A percentile compares a stretch with the other conserved stretches of the same genome.
Conservation (phyloP, 257 asterid species). For the Parsonsia alboflavescens region DNA sequence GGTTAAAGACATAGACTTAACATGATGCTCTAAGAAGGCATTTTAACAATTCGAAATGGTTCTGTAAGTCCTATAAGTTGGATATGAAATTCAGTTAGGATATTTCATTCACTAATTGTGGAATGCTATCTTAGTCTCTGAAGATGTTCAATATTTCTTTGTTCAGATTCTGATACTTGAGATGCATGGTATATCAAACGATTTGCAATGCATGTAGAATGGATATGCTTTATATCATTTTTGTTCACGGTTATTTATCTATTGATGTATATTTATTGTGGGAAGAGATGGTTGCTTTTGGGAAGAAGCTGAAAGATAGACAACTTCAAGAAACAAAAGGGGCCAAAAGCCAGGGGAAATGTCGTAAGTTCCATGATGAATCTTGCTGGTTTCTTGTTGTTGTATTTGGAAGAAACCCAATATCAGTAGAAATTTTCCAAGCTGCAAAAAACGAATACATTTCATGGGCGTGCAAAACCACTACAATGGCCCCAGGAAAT, state of each 20-base stretch:
- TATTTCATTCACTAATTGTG: neutral
- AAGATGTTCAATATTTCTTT: neutral
- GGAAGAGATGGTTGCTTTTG: slow-evolving; percentile 81
- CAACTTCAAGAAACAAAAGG: slow-evolving; percentile 50
- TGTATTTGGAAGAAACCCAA: too few species aligned
- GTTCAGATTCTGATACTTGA: neutral
- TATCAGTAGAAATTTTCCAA: too few species aligned
- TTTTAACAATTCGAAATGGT: neutral
- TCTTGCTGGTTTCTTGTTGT: too few species aligned
- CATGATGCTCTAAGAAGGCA: neutral
- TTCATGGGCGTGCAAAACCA: too few species aligned
- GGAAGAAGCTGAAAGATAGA: slow-evolving; percentile 84
- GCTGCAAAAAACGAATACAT: too few species aligned
- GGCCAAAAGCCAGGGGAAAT: too few species aligned
- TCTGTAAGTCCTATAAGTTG: neutral
- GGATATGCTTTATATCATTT: neutral
- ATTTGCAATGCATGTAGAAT: neutral
- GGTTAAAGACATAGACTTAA: neutral
- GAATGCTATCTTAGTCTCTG: neutral
- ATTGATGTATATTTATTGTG: slow-evolving; percentile 18
- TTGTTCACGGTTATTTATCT: neutral
- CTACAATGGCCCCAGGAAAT: too few species aligned
- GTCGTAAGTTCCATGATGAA: too few species aligned
- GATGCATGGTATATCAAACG: neutral
- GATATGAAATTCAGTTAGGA: neutral